Evolutionary conservation across 768 basidiomycete genomes (phyloP).

Genomic region (Pisolithus microcarpus): DNA sequence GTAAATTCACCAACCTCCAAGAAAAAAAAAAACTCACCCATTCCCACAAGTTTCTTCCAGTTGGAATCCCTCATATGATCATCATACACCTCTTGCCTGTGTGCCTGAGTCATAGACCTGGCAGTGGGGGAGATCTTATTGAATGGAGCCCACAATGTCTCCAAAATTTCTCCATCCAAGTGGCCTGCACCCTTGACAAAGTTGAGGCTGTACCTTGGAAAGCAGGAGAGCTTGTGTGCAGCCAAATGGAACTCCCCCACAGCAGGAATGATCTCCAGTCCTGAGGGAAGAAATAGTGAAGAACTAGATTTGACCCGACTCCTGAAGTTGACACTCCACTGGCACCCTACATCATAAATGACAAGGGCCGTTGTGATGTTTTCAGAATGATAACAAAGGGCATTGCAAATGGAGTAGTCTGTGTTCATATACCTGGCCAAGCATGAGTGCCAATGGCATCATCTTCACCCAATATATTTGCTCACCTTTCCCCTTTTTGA

Average conservation of each 20-base stretch:
- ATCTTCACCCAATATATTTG: background rate
- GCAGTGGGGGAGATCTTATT: slow-evolving; percentile 22
- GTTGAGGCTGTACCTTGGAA: slow-evolving; percentile 16
- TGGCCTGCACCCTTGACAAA: slow-evolving; percentile 25
- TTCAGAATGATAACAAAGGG: slow-evolving; percentile 8
- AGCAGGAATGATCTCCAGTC: slow-evolving; percentile 6
- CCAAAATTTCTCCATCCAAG: slow-evolving; percentile 29
- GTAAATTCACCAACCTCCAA: background rate
- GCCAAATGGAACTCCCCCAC: slow-evolving; percentile 27
- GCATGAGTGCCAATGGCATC: background rate
- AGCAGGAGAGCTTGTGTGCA: slow-evolving; percentile 21
- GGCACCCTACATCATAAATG: slow-evolving; percentile 27
- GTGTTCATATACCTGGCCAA: slow-evolving; percentile 22
- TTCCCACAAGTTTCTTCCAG: slow-evolving; percentile 25
- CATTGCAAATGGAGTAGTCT: slow-evolving; percentile 21
- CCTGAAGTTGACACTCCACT: slow-evolving; percentile 16
- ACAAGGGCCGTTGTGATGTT: slow-evolving; percentile 2
- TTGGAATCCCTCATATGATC: slow-evolving; percentile 29
- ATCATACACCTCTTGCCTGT: slow-evolving; percentile 10
- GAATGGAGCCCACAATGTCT: slow-evolving; percentile 26
- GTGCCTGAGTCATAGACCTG: slow-evolving; percentile 9
- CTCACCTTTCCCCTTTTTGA: slow-evolving; percentile 26
- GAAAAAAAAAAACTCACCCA: slow-evolving; percentile 10
- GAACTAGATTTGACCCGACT: background rate
- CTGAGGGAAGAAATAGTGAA: background rate